These are phyloP conservation scores for Fusarium sp. DNA, from an alignment of 2,329 filamentous ascomycete genomes.

Conservation along the genomic window DNA sequence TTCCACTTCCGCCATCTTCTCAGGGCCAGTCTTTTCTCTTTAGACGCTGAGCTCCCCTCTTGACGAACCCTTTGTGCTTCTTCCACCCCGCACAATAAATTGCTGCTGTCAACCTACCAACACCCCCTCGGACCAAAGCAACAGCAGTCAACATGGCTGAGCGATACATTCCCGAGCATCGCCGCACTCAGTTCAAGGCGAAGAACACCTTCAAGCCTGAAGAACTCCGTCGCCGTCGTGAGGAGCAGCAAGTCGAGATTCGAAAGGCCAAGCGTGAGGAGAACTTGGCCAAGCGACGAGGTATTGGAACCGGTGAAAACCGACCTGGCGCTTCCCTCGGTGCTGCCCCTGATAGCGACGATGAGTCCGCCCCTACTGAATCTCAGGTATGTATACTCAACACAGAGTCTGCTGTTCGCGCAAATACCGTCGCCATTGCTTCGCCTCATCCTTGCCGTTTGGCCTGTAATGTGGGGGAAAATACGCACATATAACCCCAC, in stretches of 20 bases:
- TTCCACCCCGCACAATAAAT: slow-evolving; percentile 48
- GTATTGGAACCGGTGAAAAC: slow-evolving; percentile 85
- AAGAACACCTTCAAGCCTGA: slow-evolving; percentile 99
- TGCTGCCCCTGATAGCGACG: slow-evolving; percentile 94
- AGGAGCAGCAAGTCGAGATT: slow-evolving; percentile 99
- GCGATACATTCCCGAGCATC: slow-evolving; percentile 99
- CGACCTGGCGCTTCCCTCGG: slow-evolving; percentile 85
- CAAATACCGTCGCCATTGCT: slow-evolving; percentile 25
- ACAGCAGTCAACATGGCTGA: slow-evolving; percentile 83
- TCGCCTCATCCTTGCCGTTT: slow-evolving; percentile 37
- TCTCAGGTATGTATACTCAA: slow-evolving; percentile 77
- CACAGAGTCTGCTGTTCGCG: slow-evolving; percentile 8
- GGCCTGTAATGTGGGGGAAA: slow-evolving; percentile 50
- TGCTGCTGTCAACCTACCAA: slow-evolving; percentile 44
- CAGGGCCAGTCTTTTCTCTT: slow-evolving; percentile 16
- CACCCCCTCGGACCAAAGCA: slow-evolving; percentile 40
- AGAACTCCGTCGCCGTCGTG: slow-evolving; percentile 95
- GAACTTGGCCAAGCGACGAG: slow-evolving; percentile 97
- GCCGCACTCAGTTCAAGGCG: slow-evolving; percentile 99
- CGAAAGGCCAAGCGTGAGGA: slow-evolving; percentile 98
- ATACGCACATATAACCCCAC: slow-evolving; percentile 51
- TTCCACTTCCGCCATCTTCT: slow-evolving; percentile 7
- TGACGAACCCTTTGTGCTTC: slow-evolving; percentile 36
- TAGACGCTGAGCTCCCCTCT: slow-evolving; percentile 33
- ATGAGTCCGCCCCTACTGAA: slow-evolving; percentile 95